Percentiles rank a stretch among this genome's conserved stretches.
Conservation (phyloP, 257 asterid species). For the Buddleja alternifolia region DNA sequence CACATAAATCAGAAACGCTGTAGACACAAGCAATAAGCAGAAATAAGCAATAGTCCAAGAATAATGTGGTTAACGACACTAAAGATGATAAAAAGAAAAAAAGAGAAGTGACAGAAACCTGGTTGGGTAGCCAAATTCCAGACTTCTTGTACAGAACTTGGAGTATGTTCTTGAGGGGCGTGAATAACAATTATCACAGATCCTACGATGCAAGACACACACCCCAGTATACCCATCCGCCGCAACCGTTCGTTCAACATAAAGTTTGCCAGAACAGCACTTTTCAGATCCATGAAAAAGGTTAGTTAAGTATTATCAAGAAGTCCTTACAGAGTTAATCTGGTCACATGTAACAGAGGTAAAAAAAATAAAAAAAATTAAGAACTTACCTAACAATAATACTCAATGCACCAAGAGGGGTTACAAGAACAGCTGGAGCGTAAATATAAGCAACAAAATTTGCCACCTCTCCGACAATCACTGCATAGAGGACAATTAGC, state of each 20-base stretch:
- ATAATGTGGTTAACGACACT: neutral
- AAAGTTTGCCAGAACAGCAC: constrained; percentile 66
- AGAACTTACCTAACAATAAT: constrained; percentile 73
- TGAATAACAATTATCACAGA: constrained; percentile 70
- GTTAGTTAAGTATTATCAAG: constrained; percentile 31
- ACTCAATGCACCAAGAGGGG: constrained; percentile 92
- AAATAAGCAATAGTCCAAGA: constrained; percentile 21
- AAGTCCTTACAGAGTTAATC: constrained; percentile 3
- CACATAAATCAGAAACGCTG: constrained; percentile 64
- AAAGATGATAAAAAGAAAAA: constrained; percentile 1
- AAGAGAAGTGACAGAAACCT: constrained; percentile 38
- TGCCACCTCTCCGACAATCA: constrained; percentile 85
- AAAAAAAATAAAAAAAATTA: constrained; percentile 5
- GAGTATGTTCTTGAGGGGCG: constrained; percentile 68
- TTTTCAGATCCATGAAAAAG: constrained; percentile 36
- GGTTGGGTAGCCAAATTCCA: constrained; percentile 71
- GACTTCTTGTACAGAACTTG: constrained; percentile 61
- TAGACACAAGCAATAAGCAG: constrained; percentile 33
- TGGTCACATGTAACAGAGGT: constrained; percentile 17
- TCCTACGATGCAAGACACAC: constrained; percentile 65
- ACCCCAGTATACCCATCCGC: constrained; percentile 60
- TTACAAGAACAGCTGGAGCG: constrained; percentile 95
- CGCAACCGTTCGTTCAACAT: constrained; percentile 63
- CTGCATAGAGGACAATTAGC: constrained; percentile 40
- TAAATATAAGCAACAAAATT: constrained; percentile 87